Conservation (phyloP, 805 yeast species). For the Teunomyces aglyptinius region DNA sequence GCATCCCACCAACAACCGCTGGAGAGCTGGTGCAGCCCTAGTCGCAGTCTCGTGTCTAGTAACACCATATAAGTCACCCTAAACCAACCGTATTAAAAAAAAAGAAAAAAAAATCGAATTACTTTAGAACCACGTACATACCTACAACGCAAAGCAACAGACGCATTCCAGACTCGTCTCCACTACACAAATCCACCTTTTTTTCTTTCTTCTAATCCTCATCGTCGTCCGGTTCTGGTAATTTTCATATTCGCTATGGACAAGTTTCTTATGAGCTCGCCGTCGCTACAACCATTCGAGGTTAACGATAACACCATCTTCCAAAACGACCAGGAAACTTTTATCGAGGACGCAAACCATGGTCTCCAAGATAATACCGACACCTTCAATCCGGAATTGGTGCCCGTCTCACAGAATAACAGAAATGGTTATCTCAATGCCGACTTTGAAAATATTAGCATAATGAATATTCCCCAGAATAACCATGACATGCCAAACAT, state of each 20-base stretch:
- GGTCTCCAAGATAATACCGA: constrained; percentile 4
- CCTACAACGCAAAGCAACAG: neutral
- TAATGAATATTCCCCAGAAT: constrained; percentile 3
- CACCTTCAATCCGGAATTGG: constrained; percentile 9
- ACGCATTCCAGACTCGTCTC: neutral
- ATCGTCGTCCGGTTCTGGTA: constrained; percentile 4
- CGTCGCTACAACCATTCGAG: constrained; percentile 35
- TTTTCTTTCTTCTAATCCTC: constrained; percentile 4
- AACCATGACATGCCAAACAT: neutral
- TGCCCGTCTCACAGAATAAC: constrained; percentile 13
- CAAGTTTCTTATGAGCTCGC: constrained; percentile 39
- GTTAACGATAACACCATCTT: constrained; percentile 7
- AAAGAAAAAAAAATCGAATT: neutral
- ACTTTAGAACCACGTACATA: neutral
- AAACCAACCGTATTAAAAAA: constrained; percentile 3
- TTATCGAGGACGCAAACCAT: neutral
- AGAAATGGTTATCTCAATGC: neutral
- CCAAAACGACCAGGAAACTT: constrained; percentile 3
- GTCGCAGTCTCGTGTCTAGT: neutral
- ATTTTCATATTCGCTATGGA: constrained; percentile 25
- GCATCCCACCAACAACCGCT: neutral
- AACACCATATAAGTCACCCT: neutral
- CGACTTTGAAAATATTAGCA: constrained; percentile 6
- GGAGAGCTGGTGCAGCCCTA: constrained; percentile 1
- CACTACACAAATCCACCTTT: neutral